These are phyloP conservation scores for Telopea speciosissima DNA, from an alignment of 177 flowering plant genomes.

Conservation along the genomic window DNA sequence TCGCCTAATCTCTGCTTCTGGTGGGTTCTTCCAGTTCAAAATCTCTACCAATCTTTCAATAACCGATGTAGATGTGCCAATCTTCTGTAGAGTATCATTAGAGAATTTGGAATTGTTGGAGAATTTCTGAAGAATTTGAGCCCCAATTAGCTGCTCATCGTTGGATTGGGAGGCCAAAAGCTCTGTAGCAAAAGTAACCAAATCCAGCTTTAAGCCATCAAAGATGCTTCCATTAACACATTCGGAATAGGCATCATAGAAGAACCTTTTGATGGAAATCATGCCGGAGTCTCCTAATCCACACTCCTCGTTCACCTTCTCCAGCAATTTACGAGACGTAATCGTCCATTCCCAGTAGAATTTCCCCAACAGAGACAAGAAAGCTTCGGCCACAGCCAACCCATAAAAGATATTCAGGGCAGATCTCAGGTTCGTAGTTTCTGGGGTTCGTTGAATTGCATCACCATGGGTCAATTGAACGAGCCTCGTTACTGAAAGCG, in stretches of 20 bases:
- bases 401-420: slow-evolving; percentile 78
- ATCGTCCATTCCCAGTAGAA: slow-evolving; percentile 86
- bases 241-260: slow-evolving; percentile 84
- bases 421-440: slow-evolving; percentile 57
- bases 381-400: slow-evolving; percentile 78
- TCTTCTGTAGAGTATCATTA: slow-evolving; percentile 68
- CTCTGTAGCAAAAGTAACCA: slow-evolving; percentile 76
- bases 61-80: slow-evolving; percentile 57
- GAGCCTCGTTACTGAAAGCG: slow-evolving; percentile 65
- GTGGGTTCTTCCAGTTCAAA: slow-evolving; percentile 81
- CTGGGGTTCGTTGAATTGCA: slow-evolving; percentile 46
- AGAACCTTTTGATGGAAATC: slow-evolving; percentile 62
- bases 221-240: slow-evolving; percentile 84
- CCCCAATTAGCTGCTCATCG: slow-evolving; percentile 88
- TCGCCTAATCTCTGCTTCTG: slow-evolving; percentile 68
- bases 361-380: slow-evolving; percentile 72
- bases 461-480: slow-evolving; percentile 57
- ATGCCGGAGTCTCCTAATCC: slow-evolving; percentile 53
- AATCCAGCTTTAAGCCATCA: slow-evolving; percentile 90
- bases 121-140: slow-evolving; percentile 47
- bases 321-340: slow-evolving; percentile 46
- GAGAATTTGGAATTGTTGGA: slow-evolving; percentile 38
- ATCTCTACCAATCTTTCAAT: slow-evolving; percentile 86
- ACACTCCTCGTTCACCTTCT: slow-evolving; percentile 61
- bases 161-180: slow-evolving; percentile 58